phyloP scores from a whole-genome alignment of 2,329 filamentous ascomycete genomes.

The Blastomyces emzantsi region DNA sequence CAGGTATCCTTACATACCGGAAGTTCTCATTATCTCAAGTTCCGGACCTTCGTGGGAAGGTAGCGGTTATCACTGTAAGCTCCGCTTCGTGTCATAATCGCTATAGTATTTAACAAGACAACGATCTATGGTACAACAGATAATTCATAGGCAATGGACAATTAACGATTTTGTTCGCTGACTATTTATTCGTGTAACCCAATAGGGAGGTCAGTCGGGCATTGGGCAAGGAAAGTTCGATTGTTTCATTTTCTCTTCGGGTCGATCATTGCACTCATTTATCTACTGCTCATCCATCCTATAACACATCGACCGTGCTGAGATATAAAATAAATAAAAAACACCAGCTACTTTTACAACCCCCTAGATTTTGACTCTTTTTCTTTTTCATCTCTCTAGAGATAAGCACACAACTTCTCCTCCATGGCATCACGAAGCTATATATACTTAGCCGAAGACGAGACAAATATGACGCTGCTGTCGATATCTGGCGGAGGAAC shows the following conservation, averaged over 20 bases:
- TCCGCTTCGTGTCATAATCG: neutral
- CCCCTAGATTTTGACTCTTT: neutral
- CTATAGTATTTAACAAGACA: neutral
- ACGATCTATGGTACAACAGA: neutral
- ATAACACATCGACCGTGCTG: too few relatives aligned
- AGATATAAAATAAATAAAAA: too few relatives aligned
- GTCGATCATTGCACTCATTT: neutral
- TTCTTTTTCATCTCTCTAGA: conserved; percentile 16
- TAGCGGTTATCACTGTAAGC: conserved; percentile 26
- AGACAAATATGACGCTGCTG: conserved; percentile 19
- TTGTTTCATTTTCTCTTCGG: neutral
- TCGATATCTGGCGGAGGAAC: conserved; percentile 20
- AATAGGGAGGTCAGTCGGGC: conserved; percentile 24
- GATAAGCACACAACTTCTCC: conserved; percentile 25
- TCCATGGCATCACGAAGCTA: conserved; percentile 24
- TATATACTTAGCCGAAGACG: conserved; percentile 24
- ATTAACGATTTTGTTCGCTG: neutral
- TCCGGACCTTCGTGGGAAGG: conserved; percentile 22
- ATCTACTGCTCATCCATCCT: neutral
- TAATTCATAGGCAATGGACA: neutral
- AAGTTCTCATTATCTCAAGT: conserved; percentile 23
- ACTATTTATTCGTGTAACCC: neutral
- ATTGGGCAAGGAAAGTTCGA: conserved; percentile 22
- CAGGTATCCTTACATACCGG: conserved; percentile 22
- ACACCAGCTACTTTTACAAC: too few relatives aligned